Percentiles rank a stretch among this genome's conserved stretches.
Evolutionary conservation across 2,329 filamentous ascomycete species (phyloP).

Genomic region (Ophiostoma sp.): DNA sequence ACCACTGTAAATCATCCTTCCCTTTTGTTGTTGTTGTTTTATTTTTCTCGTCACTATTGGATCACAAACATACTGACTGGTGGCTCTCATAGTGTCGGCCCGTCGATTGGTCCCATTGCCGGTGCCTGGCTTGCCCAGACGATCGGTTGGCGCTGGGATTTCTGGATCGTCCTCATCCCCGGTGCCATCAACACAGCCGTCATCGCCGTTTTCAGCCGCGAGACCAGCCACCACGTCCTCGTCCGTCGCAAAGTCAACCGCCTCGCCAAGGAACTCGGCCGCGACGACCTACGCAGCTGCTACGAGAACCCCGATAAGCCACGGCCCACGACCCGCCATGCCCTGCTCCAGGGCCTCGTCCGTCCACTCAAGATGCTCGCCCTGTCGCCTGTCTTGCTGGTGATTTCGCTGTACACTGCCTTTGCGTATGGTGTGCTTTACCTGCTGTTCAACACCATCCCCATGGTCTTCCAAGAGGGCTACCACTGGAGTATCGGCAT

Average conservation of each 20-base stretch:
- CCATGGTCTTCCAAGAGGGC: slow-evolving; percentile 49
- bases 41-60: not conserved
- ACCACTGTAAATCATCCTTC: slow-evolving; percentile 32
- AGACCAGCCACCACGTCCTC: slow-evolving; percentile 53
- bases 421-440: slow-evolving; percentile 56
- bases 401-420: slow-evolving; percentile 51
- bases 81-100: slow-evolving; percentile 35
- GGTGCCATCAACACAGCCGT: slow-evolving; percentile 38
- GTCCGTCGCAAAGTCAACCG: slow-evolving; percentile 50
- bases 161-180: slow-evolving; percentile 54
- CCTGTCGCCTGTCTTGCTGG: slow-evolving; percentile 49
- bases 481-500: slow-evolving; percentile 50
- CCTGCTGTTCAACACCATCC: slow-evolving; percentile 56
- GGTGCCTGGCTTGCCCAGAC: slow-evolving; percentile 52
- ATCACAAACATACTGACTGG: not conserved
- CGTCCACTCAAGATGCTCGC: slow-evolving; percentile 55
- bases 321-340: slow-evolving; percentile 31
- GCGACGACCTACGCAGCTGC: slow-evolving; percentile 48
- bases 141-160: slow-evolving; percentile 42
- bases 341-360: slow-evolving; percentile 45
- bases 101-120: slow-evolving; percentile 49
- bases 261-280: slow-evolving; percentile 48
- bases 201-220: slow-evolving; percentile 46
- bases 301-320: slow-evolving; percentile 37
- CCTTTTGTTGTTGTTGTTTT: not conserved